Evolutionary conservation across 352 stramenopile genomes (phyloP).

Genomic region (Sclerospora graminicola): DNA sequence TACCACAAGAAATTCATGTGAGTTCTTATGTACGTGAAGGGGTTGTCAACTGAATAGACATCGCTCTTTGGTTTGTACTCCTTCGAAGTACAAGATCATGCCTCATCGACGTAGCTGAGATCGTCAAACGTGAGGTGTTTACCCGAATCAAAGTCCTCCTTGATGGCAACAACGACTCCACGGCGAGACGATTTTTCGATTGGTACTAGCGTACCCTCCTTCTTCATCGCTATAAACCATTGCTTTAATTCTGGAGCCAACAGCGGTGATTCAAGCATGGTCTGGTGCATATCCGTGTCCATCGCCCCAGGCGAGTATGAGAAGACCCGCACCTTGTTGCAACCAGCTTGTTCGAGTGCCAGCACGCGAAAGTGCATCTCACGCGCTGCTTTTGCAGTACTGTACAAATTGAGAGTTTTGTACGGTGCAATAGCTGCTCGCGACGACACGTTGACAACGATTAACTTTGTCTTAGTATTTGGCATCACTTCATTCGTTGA

Average conservation of each 20-base stretch:
- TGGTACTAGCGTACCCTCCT: slow-evolving; percentile 35
- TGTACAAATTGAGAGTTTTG: slow-evolving; percentile 61
- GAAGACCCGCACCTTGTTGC: slow-evolving; percentile 34
- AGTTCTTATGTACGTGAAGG: no score
- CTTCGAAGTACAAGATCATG: no score
- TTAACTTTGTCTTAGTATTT: slow-evolving; percentile 8
- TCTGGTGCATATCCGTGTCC: slow-evolving; percentile 72
- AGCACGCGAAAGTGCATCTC: slow-evolving; percentile 77
- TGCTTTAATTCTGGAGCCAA: slow-evolving; percentile 22
- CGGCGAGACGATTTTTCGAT: slow-evolving; percentile 40
- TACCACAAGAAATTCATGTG: no score
- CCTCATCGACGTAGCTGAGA: slow-evolving; percentile 14
- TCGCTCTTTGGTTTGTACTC: no score
- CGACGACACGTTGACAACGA: slow-evolving; percentile 79
- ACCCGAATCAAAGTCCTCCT: slow-evolving; percentile 41
- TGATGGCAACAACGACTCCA: slow-evolving; percentile 40
- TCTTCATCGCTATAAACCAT: slow-evolving; percentile 47
- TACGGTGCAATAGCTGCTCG: slow-evolving; percentile 65
- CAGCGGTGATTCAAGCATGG: slow-evolving; percentile 32
- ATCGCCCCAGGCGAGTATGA: slow-evolving; percentile 80
- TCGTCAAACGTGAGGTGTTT: slow-evolving; percentile 73
- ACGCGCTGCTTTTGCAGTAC: slow-evolving; percentile 64
- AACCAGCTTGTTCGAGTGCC: slow-evolving; percentile 32
- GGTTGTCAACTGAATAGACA: no score
- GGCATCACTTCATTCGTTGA: neutral